A percentile compares a stretch with the other conserved stretches of the same genome.
phyloP scores from a whole-genome alignment of 2,329 filamentous ascomycete species.

The Trichoderma afroharzianum region DNA sequence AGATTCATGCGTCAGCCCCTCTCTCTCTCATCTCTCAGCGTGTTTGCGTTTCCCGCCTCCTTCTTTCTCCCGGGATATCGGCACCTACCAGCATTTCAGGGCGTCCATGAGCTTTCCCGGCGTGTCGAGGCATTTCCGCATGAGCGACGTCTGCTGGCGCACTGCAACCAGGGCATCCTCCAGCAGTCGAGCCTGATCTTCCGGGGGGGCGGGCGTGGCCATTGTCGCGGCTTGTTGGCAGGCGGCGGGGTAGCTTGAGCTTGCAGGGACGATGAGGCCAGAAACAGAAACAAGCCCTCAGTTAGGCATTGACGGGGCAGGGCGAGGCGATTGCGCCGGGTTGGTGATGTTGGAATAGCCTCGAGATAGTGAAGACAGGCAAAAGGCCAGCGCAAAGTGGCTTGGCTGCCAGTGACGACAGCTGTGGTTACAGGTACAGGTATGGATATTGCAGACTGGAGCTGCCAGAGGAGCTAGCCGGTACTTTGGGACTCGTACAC shows the following conservation, averaged over 20 bases:
- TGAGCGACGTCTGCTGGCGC: constrained; percentile 92
- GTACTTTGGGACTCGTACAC: background rate
- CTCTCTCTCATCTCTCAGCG: background rate
- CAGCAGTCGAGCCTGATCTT: constrained; percentile 86
- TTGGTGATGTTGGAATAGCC: background rate
- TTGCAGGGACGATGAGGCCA: constrained; percentile 21
- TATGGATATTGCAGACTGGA: background rate
- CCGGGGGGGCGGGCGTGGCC: constrained; percentile 59
- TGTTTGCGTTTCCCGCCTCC: background rate
- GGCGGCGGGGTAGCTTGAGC: constrained; percentile 31
- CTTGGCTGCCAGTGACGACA: constrained; percentile 16
- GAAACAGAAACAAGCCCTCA: constrained; percentile 21
- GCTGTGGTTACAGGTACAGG: background rate
- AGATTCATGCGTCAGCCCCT: constrained; percentile 19
- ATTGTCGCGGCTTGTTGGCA: constrained; percentile 28
- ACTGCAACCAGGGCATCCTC: constrained; percentile 96
- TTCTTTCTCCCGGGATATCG: background rate
- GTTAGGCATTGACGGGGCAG: constrained; percentile 25
- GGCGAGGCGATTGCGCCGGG: constrained; percentile 20
- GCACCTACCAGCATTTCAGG: constrained; percentile 91
- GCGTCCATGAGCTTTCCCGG: constrained; percentile 99
- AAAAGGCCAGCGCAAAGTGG: constrained; percentile 16
- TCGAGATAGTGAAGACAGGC: background rate
- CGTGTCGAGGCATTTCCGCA: constrained; percentile 96
- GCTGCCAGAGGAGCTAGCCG: background rate